Conservation (phyloP, 768 basidiomycete genomes). For the Leccinellum luteum region DNA sequence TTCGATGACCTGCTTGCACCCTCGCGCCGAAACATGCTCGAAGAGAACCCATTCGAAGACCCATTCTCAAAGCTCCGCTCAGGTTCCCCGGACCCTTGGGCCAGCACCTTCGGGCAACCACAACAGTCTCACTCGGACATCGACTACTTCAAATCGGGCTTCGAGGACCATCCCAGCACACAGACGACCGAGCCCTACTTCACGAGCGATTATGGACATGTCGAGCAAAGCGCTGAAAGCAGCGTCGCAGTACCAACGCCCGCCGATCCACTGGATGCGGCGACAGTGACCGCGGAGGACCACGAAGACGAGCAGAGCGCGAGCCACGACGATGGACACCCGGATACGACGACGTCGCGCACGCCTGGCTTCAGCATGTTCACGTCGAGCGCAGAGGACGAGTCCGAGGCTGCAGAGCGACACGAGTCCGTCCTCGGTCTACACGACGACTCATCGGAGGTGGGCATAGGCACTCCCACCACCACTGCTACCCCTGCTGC, state of each 20-base stretch:
- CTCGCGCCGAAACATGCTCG: constrained; percentile 58
- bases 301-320: constrained; percentile 30
- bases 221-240: constrained; percentile 15
- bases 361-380: constrained; percentile 53
- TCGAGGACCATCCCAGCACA: constrained; percentile 25
- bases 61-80: constrained; percentile 64
- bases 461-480: neutral
- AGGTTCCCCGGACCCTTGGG: constrained; percentile 75
- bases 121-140: constrained; percentile 18
- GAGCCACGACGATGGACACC: constrained; percentile 9
- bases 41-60: constrained; percentile 74
- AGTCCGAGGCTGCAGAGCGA: constrained; percentile 12
- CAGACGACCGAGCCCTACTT: constrained; percentile 36
- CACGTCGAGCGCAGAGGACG: constrained; percentile 23
- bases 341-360: constrained; percentile 13
- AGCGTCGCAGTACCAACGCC: constrained; percentile 15
- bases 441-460: constrained; percentile 1
- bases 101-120: constrained; percentile 46
- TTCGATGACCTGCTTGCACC: constrained; percentile 74
- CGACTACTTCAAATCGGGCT: constrained; percentile 30
- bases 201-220: constrained; percentile 34
- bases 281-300: constrained; percentile 30
- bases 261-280: constrained; percentile 44
- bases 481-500: neutral
- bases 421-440: constrained; percentile 10